Evolutionary conservation across 345 rosid genomes (phyloP), one percentile per base, ranked within the genome.

Genomic region (Crucihimalaya himalaica): DNA sequence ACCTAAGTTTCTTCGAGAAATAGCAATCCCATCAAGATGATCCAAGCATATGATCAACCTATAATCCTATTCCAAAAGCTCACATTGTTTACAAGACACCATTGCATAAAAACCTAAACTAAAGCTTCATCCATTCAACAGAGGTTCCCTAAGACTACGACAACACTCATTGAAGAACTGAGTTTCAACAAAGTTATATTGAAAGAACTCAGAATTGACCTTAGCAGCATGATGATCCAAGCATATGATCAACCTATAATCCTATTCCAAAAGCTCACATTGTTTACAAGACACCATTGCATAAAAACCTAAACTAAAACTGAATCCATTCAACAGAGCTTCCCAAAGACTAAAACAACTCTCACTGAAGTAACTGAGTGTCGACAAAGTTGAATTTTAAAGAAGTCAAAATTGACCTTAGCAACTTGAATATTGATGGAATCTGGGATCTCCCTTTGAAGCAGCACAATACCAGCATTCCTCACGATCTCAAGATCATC

Each of bases 401-500:
- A 11, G 2, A 52, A 29, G 6, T 27, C 15, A 15, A 19, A 47
- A 57, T 66, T 65, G 12, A 92, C 99, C 96, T 87, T 76, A 8
- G 98, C 99, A 72, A 95, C 92, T 80, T 86, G 97, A 66, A 88
- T 80, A 70, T 95, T 95, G 63, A 92, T 87, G 56, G 81, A 85
- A 84, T 95, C 99, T 52, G 99, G 99, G 54, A 92, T 87, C 83
- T 95, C 97, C 35, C 99, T 83, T 66, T 95, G 99, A 19, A 92
- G 90, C 85, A 92, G 79, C 39, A 95, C 83, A 78, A 87, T 78
- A 29, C 99, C 99, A 80, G 98, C 99, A 63, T 78, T 92, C 81
- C 60, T 87, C 45, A 95, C 88, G 19, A 86, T 47, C 83, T 77
- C 86, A 82, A 92, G 82, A 50, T 87, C 87, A 70, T 78, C 81